A percentile compares a stretch with the other conserved stretches of the same genome.
These are phyloP conservation scores for Cynanchum wilfordii DNA, from an alignment of 257 asterid species.

Conservation along the genomic window DNA sequence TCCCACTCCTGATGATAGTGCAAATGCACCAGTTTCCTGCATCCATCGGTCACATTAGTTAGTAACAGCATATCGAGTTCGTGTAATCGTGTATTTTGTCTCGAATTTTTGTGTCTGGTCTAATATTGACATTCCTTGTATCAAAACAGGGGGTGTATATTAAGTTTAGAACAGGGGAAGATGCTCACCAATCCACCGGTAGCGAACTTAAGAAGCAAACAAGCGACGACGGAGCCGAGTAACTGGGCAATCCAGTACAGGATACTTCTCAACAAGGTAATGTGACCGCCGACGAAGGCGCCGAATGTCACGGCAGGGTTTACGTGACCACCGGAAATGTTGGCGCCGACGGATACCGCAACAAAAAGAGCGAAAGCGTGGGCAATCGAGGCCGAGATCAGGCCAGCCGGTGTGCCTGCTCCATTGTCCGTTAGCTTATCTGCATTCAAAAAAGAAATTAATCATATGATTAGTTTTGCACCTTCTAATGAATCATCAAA, in stretches of 20 bases:
- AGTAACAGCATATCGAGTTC: too few species aligned
- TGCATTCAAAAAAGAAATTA: neutral
- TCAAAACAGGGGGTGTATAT: too few species aligned
- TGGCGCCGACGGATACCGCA: constrained; percentile 75
- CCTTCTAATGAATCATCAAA: too few species aligned
- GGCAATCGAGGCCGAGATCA: constrained; percentile 55
- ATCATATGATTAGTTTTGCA: neutral
- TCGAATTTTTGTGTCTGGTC: too few species aligned
- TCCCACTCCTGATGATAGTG: constrained; percentile 57
- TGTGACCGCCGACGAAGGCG: constrained; percentile 73
- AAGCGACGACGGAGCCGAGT: constrained; percentile 72
- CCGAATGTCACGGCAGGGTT: constrained; percentile 88
- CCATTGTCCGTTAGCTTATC: constrained; percentile 61
- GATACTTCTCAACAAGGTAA: constrained; percentile 45
- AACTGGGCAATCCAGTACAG: constrained; percentile 78
- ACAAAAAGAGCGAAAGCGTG: constrained; percentile 81
- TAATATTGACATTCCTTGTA: too few species aligned
- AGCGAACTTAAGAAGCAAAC: constrained; percentile 60
- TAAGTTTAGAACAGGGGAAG: too few species aligned
- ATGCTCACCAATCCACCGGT: constrained; percentile 56
- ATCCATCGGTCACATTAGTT: neutral
- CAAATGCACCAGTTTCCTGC: constrained; percentile 72
- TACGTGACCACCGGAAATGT: constrained; percentile 80
- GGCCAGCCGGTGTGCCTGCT: constrained; percentile 60
- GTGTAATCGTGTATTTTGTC: too few species aligned